Base-by-base conservation (phyloP, 768 basidiomycete genomes). In the Xerocomus potaroensis region DNA sequence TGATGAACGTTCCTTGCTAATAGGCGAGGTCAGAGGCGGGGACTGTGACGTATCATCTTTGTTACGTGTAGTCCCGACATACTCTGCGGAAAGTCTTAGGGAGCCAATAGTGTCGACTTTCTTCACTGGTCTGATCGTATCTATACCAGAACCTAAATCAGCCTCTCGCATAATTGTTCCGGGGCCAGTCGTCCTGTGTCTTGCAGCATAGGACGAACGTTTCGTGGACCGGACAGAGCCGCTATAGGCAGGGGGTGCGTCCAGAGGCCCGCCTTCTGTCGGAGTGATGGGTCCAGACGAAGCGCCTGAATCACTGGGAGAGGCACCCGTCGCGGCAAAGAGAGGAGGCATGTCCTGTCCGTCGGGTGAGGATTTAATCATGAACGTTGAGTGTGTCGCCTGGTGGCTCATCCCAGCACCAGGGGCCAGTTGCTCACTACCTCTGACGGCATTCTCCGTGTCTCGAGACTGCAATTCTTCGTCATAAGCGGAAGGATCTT, bases 71-170 rank as follows among this genome's bases (percentile, higher is more conserved):
- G 75, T 88, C 9, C 91, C 91, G 23, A 92, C 82, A 60, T 80
- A 93, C 56, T 90, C 92, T 9, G 81, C 76, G 1, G 91, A 91
- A 16, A 88, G 64, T 50, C 83, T 73, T 12, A 91, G 68, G 5
- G 91, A 92, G 4, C 84, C 81, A 10, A 76, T 73, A 5, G 84
- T 76, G 62, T 96, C 92, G 24, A 95, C 83, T 59, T 89, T 91
- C 77, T 94, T 95, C 51, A 95, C 83, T 0, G 94, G 93, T 43
- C 92, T 78, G 58, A 98, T 91, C 1, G 94, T 98, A 58, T 89
- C 90, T 36, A 88, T 74, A 31, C 91, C 91, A 43, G 75, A 87
- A 15, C 91, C 91, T n/a, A 94, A 61, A 65, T 94, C 92, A 10
- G 83, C 90, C 56, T 84, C 83, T 34, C 78, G 78, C 57, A 93